Base-by-base conservation (phyloP, 2,329 filamentous ascomycete species). In the Triangularia setosa region DNA sequence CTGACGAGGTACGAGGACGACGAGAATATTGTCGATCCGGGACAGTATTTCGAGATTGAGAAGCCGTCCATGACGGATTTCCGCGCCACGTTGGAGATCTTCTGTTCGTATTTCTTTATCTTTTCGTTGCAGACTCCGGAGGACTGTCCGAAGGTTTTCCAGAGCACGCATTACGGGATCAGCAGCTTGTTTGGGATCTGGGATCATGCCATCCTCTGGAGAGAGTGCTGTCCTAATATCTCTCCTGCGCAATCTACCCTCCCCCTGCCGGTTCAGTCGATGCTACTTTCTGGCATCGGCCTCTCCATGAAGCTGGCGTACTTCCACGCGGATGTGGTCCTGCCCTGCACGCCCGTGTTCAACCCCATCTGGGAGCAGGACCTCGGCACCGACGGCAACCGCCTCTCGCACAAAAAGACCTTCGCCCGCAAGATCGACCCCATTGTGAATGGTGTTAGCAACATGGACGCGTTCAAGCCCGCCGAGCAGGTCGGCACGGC, bases 401-500 rank as follows among this genome's bases (percentile, higher is more conserved):
- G 77, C 2, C 76, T 84, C 27, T 79, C 80, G 23, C 82, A 84
- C 66, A 80, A 80, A 65, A 83, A 83, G 65, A 75, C 78, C 12
- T 86, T 85, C 75, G 75, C 76, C 12, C 79, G 84, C 58, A 86
- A 86, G 71, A 81, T 89, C 53, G 85, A 88, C 67, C 86, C 86
- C 1, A 84, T 89, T 33, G 85, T 88, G 67, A 89, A 89, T 70
- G 86, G 86, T 58, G 87, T 88, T 67, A 82, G 82, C 58, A 84
- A 88, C 70, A 87, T 87, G 84, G 83, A 85, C 57, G 84, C 83
- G 64, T 88, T 88, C 72, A 75, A 83, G 33, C 86, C 86, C 0
- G 82, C 87, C 21, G 81, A 84, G 56, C 80, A 85, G 62, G 85
- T 87, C 68, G 83, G 83, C 59, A 83, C 85, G 0, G 79, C 83